Percentiles rank a stretch among this genome's conserved stretches.
These are phyloP conservation scores for Talaromyces funiculosus DNA, from an alignment of 2,329 filamentous ascomycete species.

Conservation along the genomic window DNA sequence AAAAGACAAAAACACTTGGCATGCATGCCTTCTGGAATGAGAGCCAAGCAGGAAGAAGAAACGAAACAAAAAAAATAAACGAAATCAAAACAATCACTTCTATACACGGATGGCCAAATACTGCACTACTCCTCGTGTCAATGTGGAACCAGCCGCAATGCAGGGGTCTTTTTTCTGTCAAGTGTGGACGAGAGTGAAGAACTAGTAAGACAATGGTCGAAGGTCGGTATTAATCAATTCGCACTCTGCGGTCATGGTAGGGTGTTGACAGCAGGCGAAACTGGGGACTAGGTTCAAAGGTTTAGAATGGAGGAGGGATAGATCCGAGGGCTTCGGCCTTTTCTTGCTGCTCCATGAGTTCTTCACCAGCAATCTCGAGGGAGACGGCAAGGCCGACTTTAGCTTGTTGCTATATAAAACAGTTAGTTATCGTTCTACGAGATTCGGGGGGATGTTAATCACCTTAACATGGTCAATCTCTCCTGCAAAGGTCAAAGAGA, in stretches of 20 bases:
- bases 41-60: conserved; percentile 8
- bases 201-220: conserved; percentile 41
- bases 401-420: conserved; percentile 71
- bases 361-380: conserved; percentile 77
- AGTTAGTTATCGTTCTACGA: conserved; percentile 9
- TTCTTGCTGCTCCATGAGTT: conserved; percentile 81
- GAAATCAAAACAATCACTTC: conserved; percentile 27
- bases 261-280: conserved; percentile 9
- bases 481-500: conserved; percentile 89
- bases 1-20: background rate
- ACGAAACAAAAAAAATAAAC: conserved; percentile 15
- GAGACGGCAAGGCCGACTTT: conserved; percentile 94
- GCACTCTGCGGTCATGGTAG: background rate
- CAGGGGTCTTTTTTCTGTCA: conserved; percentile 21
- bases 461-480: conserved; percentile 96
- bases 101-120: conserved; percentile 37
- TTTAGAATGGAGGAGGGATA: conserved; percentile 47
- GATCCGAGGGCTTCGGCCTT: conserved; percentile 39
- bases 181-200: conserved; percentile 29
- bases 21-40: background rate
- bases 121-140: conserved; percentile 29
- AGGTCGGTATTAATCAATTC: conserved; percentile 20
- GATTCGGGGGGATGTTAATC: conserved; percentile 37
- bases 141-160: conserved; percentile 28
- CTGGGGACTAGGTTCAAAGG: background rate